These are phyloP conservation scores for Boletus rubroflammeus DNA, from an alignment of 768 basidiomycete genomes.

Conservation along the genomic window DNA sequence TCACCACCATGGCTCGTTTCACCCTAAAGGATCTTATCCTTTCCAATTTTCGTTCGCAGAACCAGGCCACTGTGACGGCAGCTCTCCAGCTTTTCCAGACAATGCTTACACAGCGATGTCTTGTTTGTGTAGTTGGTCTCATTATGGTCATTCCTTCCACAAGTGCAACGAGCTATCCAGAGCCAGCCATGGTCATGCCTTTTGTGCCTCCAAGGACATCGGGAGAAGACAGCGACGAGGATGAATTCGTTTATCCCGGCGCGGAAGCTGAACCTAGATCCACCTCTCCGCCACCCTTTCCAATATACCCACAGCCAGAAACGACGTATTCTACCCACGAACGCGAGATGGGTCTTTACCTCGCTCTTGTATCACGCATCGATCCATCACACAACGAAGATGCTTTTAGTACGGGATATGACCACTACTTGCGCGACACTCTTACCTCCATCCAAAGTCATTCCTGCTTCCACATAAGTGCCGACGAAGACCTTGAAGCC, in stretches of 20 bases:
- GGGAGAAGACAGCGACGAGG: constrained; percentile 50
- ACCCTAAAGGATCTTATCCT: constrained; percentile 87
- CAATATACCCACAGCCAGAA: constrained; percentile 57
- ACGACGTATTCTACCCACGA: constrained; percentile 80
- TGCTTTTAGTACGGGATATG: constrained; percentile 80
- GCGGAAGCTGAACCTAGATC: constrained; percentile 19
- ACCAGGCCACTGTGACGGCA: constrained; percentile 62
- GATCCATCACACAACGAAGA: constrained; percentile 67
- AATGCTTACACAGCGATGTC: constrained; percentile 67
- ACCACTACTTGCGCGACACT: constrained; percentile 79
- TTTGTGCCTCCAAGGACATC: constrained; percentile 19
- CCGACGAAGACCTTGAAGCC: constrained; percentile 39
- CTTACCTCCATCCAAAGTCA: constrained; percentile 64
- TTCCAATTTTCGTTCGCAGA: constrained; percentile 69
- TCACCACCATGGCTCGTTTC: constrained; percentile 84
- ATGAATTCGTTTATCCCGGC: constrained; percentile 43
- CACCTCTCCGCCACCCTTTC: constrained; percentile 18
- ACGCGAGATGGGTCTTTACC: constrained; percentile 79
- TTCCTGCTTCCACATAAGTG: constrained; percentile 48
- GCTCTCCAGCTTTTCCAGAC: constrained; percentile 81
- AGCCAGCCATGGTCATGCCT: constrained; percentile 42
- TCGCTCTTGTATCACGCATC: constrained; percentile 72
- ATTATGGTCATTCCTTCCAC: constrained; percentile 68
- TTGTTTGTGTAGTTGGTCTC: constrained; percentile 59
- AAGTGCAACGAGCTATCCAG: constrained; percentile 70